Percentiles rank a stretch among this genome's conserved stretches.
Evolutionary conservation across 352 stramenopile species (phyloP).

Genomic region (Globisporangium viniferum): DNA sequence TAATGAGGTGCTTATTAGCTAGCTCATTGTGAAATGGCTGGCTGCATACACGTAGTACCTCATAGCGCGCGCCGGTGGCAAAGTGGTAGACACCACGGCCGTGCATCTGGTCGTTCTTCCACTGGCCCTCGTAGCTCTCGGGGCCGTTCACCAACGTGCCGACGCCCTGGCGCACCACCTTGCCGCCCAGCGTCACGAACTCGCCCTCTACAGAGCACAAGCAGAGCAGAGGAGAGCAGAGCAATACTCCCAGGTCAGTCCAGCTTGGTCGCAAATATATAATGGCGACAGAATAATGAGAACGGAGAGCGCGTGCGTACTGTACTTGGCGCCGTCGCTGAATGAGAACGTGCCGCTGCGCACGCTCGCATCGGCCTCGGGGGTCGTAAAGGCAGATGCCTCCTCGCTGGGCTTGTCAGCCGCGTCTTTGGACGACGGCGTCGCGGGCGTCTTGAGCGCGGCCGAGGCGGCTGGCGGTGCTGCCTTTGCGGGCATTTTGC

Average conservation of each 20-base stretch:
- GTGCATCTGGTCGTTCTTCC: constrained; percentile 69
- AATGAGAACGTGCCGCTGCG: constrained; percentile 63
- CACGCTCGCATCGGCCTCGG: constrained; percentile 37
- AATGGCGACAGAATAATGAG: background rate
- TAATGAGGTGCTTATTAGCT: background rate
- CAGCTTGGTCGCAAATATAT: background rate
- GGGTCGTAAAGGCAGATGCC: background rate
- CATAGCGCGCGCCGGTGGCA: constrained; percentile 65
- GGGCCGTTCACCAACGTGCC: constrained; percentile 49
- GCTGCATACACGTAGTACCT: constrained; percentile 22
- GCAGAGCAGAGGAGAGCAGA: background rate
- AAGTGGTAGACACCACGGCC: constrained; percentile 60
- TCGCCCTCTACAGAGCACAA: constrained; percentile 36
- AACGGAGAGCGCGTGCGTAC: constrained; percentile 15
- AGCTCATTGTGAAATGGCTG: background rate
- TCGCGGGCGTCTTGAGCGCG: constrained; percentile 13
- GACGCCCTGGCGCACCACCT: constrained; percentile 47
- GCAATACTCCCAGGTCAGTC: background rate
- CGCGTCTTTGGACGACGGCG: constrained; percentile 3
- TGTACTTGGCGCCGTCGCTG: constrained; percentile 59
- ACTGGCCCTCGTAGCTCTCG: constrained; percentile 64
- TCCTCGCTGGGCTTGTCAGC: constrained; percentile 26
- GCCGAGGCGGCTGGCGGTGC: background rate
- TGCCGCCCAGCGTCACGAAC: constrained; percentile 32
- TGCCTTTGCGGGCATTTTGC: constrained; percentile 27